Evolutionary conservation across 202 grass and related monocot species (phyloP).

Genomic region (Brachypodium distachyon): DNA sequence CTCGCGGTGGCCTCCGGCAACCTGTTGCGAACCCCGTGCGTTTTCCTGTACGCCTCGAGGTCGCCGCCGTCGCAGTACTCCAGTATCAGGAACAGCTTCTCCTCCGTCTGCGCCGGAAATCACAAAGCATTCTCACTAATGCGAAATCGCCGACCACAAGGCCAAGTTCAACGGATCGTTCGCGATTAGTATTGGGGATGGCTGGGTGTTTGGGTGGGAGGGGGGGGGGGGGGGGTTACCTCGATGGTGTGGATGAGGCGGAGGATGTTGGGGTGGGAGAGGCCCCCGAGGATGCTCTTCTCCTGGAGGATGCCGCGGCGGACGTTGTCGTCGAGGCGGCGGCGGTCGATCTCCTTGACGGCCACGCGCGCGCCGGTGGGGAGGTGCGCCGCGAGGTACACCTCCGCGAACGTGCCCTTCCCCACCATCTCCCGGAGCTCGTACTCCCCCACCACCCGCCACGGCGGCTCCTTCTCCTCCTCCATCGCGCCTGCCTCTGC

Average conservation of each 20-base stretch:
- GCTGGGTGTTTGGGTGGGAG: not conserved
- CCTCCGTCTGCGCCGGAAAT: slow-evolving; percentile 25
- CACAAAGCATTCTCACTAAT: not conserved
- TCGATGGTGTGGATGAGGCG: slow-evolving; percentile 49
- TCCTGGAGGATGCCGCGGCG: slow-evolving; percentile 46
- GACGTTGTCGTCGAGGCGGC: slow-evolving; percentile 23
- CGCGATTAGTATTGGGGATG: not conserved
- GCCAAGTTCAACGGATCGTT: not conserved
- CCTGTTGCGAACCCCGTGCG: slow-evolving; percentile 22
- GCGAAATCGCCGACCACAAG: not conserved
- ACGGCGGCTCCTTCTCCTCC: not conserved
- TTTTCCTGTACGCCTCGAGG: slow-evolving; percentile 26
- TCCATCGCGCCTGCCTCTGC: slow-evolving; percentile 2
- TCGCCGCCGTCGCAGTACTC: slow-evolving; percentile 71
- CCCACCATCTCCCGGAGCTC: slow-evolving; percentile 36
- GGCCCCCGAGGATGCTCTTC: slow-evolving; percentile 38
- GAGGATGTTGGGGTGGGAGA: slow-evolving; percentile 68
- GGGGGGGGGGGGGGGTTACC: not conserved
- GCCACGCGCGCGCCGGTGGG: slow-evolving; percentile 38
- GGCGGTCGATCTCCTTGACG: slow-evolving; percentile 65
- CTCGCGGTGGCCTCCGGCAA: slow-evolving; percentile 40
- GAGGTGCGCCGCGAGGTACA: slow-evolving; percentile 42
- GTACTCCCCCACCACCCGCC: slow-evolving; percentile 38
- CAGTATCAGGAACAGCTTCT: slow-evolving; percentile 46
- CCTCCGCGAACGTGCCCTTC: slow-evolving; percentile 50